Evolutionary conservation across 768 basidiomycete species (phyloP).

Genomic region (Tricholoma sp.): DNA sequence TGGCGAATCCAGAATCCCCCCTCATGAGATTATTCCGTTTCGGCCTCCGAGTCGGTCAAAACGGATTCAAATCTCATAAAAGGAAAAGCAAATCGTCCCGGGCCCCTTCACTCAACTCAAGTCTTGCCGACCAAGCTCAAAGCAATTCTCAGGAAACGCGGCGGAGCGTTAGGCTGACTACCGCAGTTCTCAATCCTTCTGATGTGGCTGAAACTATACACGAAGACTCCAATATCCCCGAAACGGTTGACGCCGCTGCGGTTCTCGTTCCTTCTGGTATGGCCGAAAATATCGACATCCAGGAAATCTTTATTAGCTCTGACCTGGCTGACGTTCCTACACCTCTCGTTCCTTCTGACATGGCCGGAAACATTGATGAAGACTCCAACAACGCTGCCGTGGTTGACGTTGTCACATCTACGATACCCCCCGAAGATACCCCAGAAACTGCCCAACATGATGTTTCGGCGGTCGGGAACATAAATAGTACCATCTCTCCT

Average conservation of each 20-base stretch:
- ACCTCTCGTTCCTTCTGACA: not conserved
- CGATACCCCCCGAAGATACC: no score
- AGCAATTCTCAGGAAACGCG: not conserved
- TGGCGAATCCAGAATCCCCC: not conserved
- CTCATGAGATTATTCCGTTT: not conserved
- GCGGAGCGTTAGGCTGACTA: not conserved
- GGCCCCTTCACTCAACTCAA: not conserved
- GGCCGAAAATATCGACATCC: no score
- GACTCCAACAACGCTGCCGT: not conserved
- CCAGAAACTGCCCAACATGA: not conserved
- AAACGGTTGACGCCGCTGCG: no score
- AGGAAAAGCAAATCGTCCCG: not conserved
- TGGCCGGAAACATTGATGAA: not conserved
- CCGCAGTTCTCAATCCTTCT: not conserved
- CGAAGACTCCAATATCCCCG: no score
- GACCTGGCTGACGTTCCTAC: no score
- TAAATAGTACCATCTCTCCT: not conserved
- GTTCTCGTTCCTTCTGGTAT: no score
- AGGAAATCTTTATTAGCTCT: no score
- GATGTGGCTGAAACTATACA: not conserved
- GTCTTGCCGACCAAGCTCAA: not conserved
- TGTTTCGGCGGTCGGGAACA: not conserved
- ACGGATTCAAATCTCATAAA: not conserved
- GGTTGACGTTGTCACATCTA: not conserved
- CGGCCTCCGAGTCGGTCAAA: not conserved